Conservation (phyloP, 768 basidiomycete species). For the Boletellus emodensis region DNA sequence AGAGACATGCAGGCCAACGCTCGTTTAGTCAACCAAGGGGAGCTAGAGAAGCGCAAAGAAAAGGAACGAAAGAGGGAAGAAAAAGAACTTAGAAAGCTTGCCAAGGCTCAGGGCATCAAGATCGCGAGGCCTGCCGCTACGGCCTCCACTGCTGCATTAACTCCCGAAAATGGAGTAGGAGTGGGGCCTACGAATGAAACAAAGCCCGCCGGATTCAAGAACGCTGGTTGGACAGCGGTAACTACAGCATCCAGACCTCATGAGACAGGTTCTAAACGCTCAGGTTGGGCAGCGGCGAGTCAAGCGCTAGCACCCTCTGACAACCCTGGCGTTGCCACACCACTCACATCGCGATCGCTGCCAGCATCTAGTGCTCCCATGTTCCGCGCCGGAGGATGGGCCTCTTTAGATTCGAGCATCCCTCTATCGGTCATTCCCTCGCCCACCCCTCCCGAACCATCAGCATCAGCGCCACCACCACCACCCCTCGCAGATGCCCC, state of each 20-base stretch:
- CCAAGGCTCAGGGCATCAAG: constrained; percentile 76
- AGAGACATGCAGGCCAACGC: constrained; percentile 78
- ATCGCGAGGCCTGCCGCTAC: constrained; percentile 39
- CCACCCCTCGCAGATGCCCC: constrained; percentile 14
- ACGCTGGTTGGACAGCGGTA: constrained; percentile 49
- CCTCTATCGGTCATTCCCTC: constrained; percentile 27
- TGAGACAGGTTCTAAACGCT: constrained; percentile 10
- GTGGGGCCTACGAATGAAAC: constrained; percentile 11
- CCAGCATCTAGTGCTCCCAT: constrained; percentile 33
- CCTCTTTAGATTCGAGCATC: constrained; percentile 54
- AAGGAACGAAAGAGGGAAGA: constrained; percentile 85
- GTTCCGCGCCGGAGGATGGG: constrained; percentile 65
- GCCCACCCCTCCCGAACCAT: constrained; percentile 16
- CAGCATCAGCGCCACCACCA: constrained; percentile 7
- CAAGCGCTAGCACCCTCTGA: constrained; percentile 16
- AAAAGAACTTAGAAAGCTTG: constrained; percentile 79
- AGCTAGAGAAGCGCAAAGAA: constrained; percentile 72
- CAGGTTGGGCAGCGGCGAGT: constrained; percentile 16
- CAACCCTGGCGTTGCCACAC: constrained; percentile 9
- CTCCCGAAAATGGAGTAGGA: constrained; percentile 18
- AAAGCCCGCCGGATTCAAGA: constrained; percentile 35
- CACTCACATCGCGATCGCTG: constrained; percentile 16
- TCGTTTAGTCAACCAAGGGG: constrained; percentile 61
- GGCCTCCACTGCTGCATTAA: constrained; percentile 10
- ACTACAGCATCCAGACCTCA: constrained; percentile 7